phyloP scores from a whole-genome alignment of 2,329 filamentous ascomycete species.

The Albophoma yamanashiensis region DNA sequence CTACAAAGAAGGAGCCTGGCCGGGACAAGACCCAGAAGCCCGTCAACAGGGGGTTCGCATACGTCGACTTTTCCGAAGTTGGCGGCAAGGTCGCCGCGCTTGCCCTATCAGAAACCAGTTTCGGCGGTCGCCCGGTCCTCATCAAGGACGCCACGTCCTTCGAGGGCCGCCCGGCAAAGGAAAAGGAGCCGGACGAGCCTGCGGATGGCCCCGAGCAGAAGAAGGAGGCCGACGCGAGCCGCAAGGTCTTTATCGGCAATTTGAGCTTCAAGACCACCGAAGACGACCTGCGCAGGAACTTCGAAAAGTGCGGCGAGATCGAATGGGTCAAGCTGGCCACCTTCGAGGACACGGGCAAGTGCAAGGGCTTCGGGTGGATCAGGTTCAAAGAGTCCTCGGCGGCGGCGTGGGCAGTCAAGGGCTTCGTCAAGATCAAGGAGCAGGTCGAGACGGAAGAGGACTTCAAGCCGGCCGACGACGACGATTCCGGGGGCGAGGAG shows the following conservation, averaged over 20 bases:
- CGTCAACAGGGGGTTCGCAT: slow-evolving; percentile 88
- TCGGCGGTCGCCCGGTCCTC: slow-evolving; percentile 67
- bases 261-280: slow-evolving; percentile 73
- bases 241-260: slow-evolving; percentile 87
- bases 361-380: slow-evolving; percentile 95
- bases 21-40: slow-evolving; percentile 21
- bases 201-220: slow-evolving; percentile 21
- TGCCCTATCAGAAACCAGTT: slow-evolving; percentile 72
- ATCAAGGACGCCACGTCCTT: slow-evolving; percentile 92
- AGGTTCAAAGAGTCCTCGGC: slow-evolving; percentile 73
- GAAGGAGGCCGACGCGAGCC: slow-evolving; percentile 49
- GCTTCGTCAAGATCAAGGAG: slow-evolving; percentile 64
- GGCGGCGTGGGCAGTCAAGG: slow-evolving; percentile 60
- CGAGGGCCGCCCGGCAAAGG: slow-evolving; percentile 74
- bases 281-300: slow-evolving; percentile 71
- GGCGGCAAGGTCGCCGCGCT: slow-evolving; percentile 67
- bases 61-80: slow-evolving; percentile 76
- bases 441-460: slow-evolving; percentile 52
- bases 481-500: slow-evolving; percentile 25
- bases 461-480: slow-evolving; percentile 39
- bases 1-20: slow-evolving; percentile 43
- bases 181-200: slow-evolving; percentile 24
- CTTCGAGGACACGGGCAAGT: slow-evolving; percentile 94
- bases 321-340: slow-evolving; percentile 81
- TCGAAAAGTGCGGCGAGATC: slow-evolving; percentile 74